Evolutionary conservation across 495 filamentous ascomycete species (phyloP).

Genomic region (Copromyces sp.): DNA sequence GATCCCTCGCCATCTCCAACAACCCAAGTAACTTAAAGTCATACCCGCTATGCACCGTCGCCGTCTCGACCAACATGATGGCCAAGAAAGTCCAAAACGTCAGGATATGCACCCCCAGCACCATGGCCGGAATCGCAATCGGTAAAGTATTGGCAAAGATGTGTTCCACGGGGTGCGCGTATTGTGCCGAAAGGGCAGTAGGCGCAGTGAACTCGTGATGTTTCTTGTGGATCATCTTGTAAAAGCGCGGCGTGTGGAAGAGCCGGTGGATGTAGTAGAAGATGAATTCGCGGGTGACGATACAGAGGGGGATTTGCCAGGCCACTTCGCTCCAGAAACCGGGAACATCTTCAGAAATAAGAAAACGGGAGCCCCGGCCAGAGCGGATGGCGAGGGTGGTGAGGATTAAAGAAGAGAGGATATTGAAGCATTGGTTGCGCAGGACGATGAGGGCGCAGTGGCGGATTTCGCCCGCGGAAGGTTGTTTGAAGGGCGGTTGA

Average conservation of each 20-base stretch:
- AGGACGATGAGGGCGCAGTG: slow-evolving; percentile 37
- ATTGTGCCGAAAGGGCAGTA: slow-evolving; percentile 48
- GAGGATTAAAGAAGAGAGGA: slow-evolving; percentile 26
- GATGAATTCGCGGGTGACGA: slow-evolving; percentile 39
- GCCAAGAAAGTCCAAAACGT: slow-evolving; percentile 42
- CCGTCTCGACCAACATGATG: slow-evolving; percentile 39
- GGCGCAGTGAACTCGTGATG: slow-evolving; percentile 52
- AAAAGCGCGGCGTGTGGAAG: slow-evolving; percentile 41
- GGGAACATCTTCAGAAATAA: slow-evolving; percentile 27
- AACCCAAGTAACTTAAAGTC: slow-evolving; percentile 27
- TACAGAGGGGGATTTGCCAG: slow-evolving; percentile 34
- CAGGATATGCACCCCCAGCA: slow-evolving; percentile 37
- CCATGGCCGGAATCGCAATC: slow-evolving; percentile 39
- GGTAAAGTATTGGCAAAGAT: slow-evolving; percentile 45
- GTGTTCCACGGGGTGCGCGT: slow-evolving; percentile 49
- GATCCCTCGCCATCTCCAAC: slow-evolving; percentile 31
- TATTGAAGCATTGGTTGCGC: slow-evolving; percentile 37
- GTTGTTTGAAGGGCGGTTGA: slow-evolving; percentile 42
- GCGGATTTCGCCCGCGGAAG: slow-evolving; percentile 32
- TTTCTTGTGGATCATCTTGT: slow-evolving; percentile 43
- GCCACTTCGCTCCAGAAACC: slow-evolving; percentile 17
- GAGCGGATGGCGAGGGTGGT: slow-evolving; percentile 10
- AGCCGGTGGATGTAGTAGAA: slow-evolving; percentile 50
- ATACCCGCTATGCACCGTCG: slow-evolving; percentile 46
- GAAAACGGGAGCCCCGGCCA: slow-evolving; percentile 26